Conservation (phyloP, 306 rosid species). For the Castanopsis chinensis region DNA sequence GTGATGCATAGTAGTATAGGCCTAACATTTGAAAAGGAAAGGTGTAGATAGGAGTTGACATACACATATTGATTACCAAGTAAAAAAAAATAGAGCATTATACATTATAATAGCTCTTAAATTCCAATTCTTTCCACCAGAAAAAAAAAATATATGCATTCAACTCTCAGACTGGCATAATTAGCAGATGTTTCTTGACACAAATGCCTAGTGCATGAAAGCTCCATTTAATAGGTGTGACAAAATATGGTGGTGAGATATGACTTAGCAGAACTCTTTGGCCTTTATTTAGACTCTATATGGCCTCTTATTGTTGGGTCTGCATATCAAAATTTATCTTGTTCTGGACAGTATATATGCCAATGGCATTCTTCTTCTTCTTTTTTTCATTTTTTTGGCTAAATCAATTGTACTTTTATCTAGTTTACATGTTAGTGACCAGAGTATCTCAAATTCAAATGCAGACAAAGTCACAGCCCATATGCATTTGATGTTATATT, state of each 20-base stretch:
- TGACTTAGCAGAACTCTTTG: slow-evolving; percentile 45
- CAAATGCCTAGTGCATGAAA: slow-evolving; percentile 31
- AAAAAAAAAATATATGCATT: no score
- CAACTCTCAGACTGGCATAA: background rate
- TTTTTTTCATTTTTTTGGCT: no score
- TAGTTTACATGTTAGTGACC: background rate
- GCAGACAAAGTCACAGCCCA: background rate
- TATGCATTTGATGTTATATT: background rate
- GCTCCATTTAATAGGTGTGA: slow-evolving; percentile 48
- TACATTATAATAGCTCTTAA: no score
- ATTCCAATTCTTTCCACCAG: no score
- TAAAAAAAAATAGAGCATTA: background rate
- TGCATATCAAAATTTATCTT: slow-evolving; percentile 38
- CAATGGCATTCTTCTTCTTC: slow-evolving; percentile 11
- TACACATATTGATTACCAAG: background rate
- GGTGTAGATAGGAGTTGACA: background rate
- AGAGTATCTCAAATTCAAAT: background rate
- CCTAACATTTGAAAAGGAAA: no score
- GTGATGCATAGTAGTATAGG: background rate
- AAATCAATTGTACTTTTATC: slow-evolving; percentile 19
- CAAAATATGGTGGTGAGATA: slow-evolving; percentile 54
- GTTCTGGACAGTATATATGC: slow-evolving; percentile 43
- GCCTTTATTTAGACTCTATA: slow-evolving; percentile 32
- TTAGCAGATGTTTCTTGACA: background rate
- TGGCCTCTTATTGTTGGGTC: slow-evolving; percentile 36